Conservation (phyloP, 805 yeast genomes). For the Lipomyces chichibuensis region DNA sequence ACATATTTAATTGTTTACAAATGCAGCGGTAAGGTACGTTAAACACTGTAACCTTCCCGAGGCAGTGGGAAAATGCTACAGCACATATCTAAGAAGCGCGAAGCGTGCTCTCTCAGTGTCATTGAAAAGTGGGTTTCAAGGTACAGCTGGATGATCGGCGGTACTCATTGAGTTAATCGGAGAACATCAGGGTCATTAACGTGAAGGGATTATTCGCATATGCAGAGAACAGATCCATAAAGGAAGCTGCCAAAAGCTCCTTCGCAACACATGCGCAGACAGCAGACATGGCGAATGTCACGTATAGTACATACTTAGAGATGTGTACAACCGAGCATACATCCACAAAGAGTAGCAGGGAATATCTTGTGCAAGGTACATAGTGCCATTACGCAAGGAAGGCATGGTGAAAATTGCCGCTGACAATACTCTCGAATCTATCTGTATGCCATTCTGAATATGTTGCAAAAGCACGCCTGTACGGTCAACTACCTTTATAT, state of each 20-base stretch:
- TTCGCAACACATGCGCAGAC: background rate
- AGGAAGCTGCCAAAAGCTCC: background rate
- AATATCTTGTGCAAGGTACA: background rate
- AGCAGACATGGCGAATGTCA: background rate
- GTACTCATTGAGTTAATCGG: background rate
- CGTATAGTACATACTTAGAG: background rate
- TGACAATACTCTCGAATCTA: background rate
- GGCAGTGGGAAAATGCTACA: background rate
- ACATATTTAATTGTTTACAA: background rate
- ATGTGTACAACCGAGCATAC: conserved; percentile 2
- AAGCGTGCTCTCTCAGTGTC: background rate
- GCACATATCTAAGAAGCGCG: background rate
- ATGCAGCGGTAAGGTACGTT: background rate
- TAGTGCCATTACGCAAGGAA: background rate
- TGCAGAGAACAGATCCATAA: background rate
- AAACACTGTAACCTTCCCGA: background rate
- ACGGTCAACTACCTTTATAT: background rate
- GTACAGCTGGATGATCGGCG: background rate
- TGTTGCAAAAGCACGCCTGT: background rate
- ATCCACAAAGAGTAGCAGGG: background rate
- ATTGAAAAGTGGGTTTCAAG: too few species aligned
- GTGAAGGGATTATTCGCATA: background rate
- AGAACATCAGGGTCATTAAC: background rate
- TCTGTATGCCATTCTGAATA: background rate
- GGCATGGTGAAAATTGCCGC: background rate